Evolutionary conservation across 2,329 filamentous ascomycete species (phyloP).

Genomic region (Diaporthe sp.): DNA sequence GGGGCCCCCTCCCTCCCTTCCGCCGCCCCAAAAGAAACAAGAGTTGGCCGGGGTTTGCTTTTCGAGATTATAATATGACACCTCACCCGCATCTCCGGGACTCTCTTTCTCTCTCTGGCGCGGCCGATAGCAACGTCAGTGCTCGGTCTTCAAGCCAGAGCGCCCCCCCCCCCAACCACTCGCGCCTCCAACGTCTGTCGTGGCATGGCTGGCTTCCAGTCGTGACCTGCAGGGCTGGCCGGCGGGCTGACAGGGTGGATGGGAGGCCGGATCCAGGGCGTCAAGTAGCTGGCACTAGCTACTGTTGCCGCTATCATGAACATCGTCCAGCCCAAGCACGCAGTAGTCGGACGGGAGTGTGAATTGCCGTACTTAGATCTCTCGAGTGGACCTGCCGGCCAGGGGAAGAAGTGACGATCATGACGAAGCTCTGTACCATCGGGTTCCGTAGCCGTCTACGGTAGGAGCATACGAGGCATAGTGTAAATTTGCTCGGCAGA

Average conservation of each 20-base stretch:
- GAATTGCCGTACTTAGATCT: neutral
- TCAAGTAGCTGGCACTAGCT: neutral
- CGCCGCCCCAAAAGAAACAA: neutral
- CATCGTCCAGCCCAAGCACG: neutral
- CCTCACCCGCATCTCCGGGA: conserved; percentile 35
- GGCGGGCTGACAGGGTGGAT: neutral
- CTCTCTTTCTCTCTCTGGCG: neutral
- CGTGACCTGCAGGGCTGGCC: neutral
- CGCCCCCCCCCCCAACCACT: neutral
- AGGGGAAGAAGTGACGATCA: neutral
- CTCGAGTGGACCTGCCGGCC: neutral
- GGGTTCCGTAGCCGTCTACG: neutral
- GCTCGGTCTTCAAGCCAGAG: neutral
- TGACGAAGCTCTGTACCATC: conserved; percentile 2
- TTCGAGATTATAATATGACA: conserved; percentile 37
- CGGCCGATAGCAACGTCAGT: conserved; percentile 6
- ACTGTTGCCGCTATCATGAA: neutral
- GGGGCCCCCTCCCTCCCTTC: neutral
- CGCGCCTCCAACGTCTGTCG: conserved; percentile 7
- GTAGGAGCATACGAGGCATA: neutral
- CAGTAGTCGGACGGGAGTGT: neutral
- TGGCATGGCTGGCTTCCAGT: conserved; percentile 23
- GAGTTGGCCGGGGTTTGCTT: neutral
- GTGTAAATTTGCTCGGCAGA: conserved; percentile 1
- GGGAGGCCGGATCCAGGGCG: neutral